phyloP scores from a whole-genome alignment of 495 filamentous ascomycete species.

The Aspergillus incahuasiensis region DNA sequence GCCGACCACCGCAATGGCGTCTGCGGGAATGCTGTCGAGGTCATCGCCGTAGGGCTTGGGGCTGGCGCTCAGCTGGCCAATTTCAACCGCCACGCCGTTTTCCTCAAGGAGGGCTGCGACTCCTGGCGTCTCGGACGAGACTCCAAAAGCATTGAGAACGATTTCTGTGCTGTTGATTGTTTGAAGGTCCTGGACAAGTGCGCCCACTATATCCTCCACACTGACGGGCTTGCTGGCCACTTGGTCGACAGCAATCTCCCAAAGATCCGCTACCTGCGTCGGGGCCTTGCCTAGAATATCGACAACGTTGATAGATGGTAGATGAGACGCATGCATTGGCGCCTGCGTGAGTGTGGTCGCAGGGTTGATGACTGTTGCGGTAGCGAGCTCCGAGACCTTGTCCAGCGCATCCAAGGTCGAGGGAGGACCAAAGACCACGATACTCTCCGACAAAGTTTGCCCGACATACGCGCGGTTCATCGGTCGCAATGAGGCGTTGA shows the following conservation, averaged over 20 bases:
- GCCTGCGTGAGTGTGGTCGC: neutral
- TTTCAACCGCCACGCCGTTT: neutral
- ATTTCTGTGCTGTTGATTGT: neutral
- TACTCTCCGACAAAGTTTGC: neutral
- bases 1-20: conserved; percentile 2
- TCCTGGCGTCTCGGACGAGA: neutral
- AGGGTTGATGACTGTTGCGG: neutral
- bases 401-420: neutral
- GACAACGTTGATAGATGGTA: neutral
- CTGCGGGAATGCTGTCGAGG: neutral
- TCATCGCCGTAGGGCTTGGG: neutral
- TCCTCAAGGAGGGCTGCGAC: neutral
- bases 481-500: neutral
- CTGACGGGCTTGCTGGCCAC: neutral
- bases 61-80: neutral
- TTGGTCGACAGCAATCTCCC: neutral
- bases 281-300: neutral
- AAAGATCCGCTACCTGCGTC: neutral
- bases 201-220: neutral
- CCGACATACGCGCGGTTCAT: neutral
- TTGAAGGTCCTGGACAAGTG: neutral
- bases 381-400: neutral
- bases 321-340: neutral
- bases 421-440: neutral
- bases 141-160: neutral